phyloP scores from a whole-genome alignment of 2,329 filamentous ascomycete genomes.

The Huntiella savannae region DNA sequence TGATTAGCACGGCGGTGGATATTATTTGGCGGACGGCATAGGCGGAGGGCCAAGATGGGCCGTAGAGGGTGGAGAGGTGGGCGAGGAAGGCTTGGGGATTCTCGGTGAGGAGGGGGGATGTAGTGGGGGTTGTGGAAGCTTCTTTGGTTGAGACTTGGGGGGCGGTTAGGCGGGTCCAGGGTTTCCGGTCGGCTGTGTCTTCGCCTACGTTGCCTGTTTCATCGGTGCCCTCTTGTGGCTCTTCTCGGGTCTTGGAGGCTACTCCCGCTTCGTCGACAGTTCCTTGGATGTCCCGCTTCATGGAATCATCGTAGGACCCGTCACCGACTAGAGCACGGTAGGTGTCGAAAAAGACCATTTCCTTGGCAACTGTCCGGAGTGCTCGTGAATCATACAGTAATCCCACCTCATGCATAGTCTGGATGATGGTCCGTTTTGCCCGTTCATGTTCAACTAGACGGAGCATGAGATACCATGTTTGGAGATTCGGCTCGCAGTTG shows the following conservation, averaged over 20 bases:
- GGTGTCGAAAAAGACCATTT: slow-evolving; percentile 26
- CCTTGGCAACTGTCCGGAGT: slow-evolving; percentile 21
- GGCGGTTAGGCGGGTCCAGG: neutral
- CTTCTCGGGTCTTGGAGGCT: neutral
- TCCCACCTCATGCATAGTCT: slow-evolving; percentile 26
- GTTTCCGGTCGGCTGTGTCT: neutral
- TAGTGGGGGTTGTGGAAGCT: neutral
- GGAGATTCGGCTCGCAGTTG: slow-evolving; percentile 23
- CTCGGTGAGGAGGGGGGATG: slow-evolving; percentile 21
- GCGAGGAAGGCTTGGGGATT: slow-evolving; percentile 23
- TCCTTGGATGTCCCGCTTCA: neutral
- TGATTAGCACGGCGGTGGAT: slow-evolving; percentile 24
- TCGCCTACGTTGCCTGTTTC: neutral
- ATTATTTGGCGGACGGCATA: slow-evolving; percentile 22
- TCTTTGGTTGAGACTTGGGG: neutral
- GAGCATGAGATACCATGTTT: slow-evolving; percentile 31
- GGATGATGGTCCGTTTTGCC: slow-evolving; percentile 27
- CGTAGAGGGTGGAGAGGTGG: slow-evolving; percentile 25
- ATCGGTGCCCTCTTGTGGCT: neutral
- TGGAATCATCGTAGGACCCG: neutral
- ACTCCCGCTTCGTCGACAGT: neutral
- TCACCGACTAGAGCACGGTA: slow-evolving; percentile 22
- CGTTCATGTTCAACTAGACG: slow-evolving; percentile 39
- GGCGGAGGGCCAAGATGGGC: slow-evolving; percentile 25
- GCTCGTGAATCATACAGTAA: slow-evolving; percentile 22